These are phyloP conservation scores for Collariella sp. DNA, from an alignment of 495 filamentous ascomycete species.

Conservation along the genomic window DNA sequence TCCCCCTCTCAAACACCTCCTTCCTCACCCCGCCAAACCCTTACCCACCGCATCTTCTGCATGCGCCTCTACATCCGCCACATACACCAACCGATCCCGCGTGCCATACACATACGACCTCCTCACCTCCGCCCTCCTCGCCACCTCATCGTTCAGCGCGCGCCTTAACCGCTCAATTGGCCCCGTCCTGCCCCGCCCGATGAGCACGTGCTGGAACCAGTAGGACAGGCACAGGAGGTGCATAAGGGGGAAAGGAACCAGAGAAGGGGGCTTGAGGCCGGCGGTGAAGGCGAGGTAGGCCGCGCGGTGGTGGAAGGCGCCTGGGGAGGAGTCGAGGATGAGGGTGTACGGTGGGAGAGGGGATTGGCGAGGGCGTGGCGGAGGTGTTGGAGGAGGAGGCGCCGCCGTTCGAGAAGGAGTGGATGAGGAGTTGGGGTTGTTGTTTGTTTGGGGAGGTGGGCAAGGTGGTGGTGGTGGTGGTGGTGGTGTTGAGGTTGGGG, in stretches of 20 bases:
- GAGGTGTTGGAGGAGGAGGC: conserved; percentile 20
- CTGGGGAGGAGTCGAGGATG: conserved; percentile 37
- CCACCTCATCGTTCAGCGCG: conserved; percentile 26
- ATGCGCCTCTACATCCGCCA: conserved; percentile 34
- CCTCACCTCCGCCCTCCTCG: conserved; percentile 25
- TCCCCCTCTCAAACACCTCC: conserved; percentile 32
- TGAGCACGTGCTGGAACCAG: conserved; percentile 25
- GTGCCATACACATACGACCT: conserved; percentile 37
- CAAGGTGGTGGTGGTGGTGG: neutral
- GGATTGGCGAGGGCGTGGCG: conserved; percentile 20
- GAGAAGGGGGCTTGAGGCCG: conserved; percentile 12
- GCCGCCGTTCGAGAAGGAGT: conserved; percentile 42
- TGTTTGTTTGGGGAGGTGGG: neutral
- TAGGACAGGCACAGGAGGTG: conserved; percentile 17
- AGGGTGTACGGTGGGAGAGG: conserved; percentile 25
- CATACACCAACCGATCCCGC: conserved; percentile 34
- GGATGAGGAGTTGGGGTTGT: conserved; percentile 31
- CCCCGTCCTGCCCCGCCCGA: conserved; percentile 17
- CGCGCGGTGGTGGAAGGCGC: conserved; percentile 22
- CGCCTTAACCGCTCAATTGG: conserved; percentile 19
- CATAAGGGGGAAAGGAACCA: conserved; percentile 25
- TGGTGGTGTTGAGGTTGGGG: neutral
- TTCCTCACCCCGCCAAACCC: conserved; percentile 28
- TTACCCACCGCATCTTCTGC: conserved; percentile 23
- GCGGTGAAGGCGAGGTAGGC: conserved; percentile 23